Evolutionary conservation across 2,329 filamentous ascomycete species (phyloP).

Genomic region (Fusarium sp.): DNA sequence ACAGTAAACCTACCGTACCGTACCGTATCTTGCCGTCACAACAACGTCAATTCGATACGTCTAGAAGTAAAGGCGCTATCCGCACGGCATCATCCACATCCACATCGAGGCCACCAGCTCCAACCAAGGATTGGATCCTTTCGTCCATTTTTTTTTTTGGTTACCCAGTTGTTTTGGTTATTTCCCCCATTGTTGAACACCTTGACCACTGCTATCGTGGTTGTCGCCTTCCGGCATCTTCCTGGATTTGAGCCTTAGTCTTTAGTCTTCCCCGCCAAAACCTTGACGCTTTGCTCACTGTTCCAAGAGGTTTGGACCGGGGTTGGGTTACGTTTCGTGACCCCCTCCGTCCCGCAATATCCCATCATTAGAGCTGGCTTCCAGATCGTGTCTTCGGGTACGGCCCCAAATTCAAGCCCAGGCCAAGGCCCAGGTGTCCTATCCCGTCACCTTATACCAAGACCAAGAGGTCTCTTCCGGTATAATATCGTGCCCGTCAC

Average conservation of each 20-base stretch:
- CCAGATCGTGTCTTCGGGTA: constrained; percentile 28
- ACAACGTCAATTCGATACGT: constrained; percentile 25
- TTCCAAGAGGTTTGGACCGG: constrained; percentile 31
- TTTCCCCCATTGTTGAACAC: constrained; percentile 6
- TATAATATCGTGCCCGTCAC: constrained; percentile 50
- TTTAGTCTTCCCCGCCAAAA: constrained; percentile 31
- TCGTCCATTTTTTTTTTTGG: not conserved
- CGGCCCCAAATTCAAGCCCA: not conserved
- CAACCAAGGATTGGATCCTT: constrained; percentile 12
- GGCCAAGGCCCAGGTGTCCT: constrained; percentile 24
- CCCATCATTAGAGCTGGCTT: constrained; percentile 34
- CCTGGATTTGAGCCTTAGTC: constrained; percentile 8
- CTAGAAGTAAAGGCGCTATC: constrained; percentile 19
- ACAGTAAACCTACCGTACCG: not conserved
- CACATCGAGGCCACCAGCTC: constrained; percentile 3
- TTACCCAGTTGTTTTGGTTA: constrained; percentile 20
- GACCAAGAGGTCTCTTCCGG: constrained; percentile 48
- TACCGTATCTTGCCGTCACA: constrained; percentile 26
- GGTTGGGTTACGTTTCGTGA: constrained; percentile 39
- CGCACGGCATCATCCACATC: constrained; percentile 21
- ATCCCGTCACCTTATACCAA: constrained; percentile 41
- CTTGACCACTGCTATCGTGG: not conserved
- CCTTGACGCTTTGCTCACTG: constrained; percentile 29
- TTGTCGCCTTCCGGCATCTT: constrained; percentile 33
- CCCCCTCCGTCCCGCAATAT: constrained; percentile 39